A percentile compares a stretch with the other conserved stretches of the same genome.
phyloP scores from a whole-genome alignment of 1,284 basidiomycete genomes.

The Tremellales sp. region DNA sequence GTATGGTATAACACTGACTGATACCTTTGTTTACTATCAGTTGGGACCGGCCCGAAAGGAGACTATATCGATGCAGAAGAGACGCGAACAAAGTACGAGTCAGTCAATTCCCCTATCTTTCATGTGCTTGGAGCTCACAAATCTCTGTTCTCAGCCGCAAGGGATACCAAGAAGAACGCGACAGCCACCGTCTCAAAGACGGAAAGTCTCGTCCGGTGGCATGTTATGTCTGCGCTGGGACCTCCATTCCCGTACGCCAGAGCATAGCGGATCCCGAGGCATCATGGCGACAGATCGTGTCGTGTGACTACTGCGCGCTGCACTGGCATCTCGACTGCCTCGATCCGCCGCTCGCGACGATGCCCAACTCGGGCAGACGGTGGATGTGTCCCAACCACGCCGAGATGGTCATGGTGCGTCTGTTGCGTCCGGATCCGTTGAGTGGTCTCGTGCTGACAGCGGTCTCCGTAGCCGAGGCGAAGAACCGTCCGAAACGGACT shows the following conservation, averaged over 20 bases:
- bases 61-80: slow-evolving; percentile 74
- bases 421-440: slow-evolving; percentile 2
- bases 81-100: slow-evolving; percentile 69
- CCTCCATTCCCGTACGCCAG: slow-evolving; percentile 54
- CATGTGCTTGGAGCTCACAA: neutral
- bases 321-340: slow-evolving; percentile 98
- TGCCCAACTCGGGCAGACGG: slow-evolving; percentile 83
- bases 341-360: slow-evolving; percentile 77
- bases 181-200: slow-evolving; percentile 82
- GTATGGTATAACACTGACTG: neutral
- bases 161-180: slow-evolving; percentile 85
- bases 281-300: slow-evolving; percentile 61
- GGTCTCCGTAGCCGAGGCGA: slow-evolving; percentile 60
- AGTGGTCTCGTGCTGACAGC: slow-evolving; percentile 1
- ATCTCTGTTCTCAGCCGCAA: slow-evolving; percentile 60
- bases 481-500: slow-evolving; percentile 69
- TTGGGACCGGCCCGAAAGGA: slow-evolving; percentile 67
- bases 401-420: slow-evolving; percentile 60
- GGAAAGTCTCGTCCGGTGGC: slow-evolving; percentile 73
- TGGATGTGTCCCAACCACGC: slow-evolving; percentile 99
- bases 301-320: slow-evolving; percentile 91
- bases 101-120: slow-evolving; percentile 23
- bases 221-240: slow-evolving; percentile 84
- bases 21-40: slow-evolving; percentile 48
- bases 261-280: slow-evolving; percentile 38